Evolutionary conservation across 139 green algal species (phyloP).

Genomic region (Prasinococcaceae sp.): DNA sequence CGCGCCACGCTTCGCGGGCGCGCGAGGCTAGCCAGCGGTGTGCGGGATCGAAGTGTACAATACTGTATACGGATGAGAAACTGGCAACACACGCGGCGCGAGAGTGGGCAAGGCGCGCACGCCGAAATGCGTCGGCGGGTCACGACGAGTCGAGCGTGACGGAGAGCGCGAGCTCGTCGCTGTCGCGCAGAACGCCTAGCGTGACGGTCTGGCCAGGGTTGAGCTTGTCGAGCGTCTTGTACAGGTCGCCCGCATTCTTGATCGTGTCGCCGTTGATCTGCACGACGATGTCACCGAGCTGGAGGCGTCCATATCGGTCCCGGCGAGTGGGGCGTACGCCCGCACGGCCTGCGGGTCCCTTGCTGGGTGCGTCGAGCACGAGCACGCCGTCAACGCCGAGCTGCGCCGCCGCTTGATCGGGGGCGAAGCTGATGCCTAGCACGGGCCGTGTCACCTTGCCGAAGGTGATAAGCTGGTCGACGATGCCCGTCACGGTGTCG

Average conservation of each 20-base stretch:
- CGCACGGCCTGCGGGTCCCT: constrained; percentile 28
- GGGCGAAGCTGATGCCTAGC: constrained; percentile 39
- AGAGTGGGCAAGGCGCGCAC: no score
- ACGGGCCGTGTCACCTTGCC: constrained; percentile 34
- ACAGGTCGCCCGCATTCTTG: constrained; percentile 29
- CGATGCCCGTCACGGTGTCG: constrained; percentile 35
- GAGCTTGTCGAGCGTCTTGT: constrained; percentile 29
- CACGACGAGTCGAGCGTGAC: no score
- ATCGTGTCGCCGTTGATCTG: constrained; percentile 25
- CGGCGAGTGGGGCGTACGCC: constrained; percentile 24
- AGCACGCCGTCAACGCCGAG: constrained; percentile 35
- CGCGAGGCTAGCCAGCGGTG: no score
- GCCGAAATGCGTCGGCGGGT: no score
- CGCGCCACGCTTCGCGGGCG: no score
- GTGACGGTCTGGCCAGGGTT: no score
- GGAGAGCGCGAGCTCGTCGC: no score
- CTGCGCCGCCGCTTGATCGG: constrained; percentile 29
- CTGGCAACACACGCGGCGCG: no score
- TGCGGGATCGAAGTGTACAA: no score
- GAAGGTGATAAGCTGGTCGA: constrained; percentile 39
- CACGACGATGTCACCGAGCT: constrained; percentile 37
- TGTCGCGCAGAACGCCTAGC: no score
- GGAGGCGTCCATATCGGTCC: constrained; percentile 28
- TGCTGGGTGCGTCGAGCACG: constrained; percentile 26
- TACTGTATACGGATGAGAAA: no score